These are phyloP conservation scores for Porcisia deanei DNA, from an alignment of 208 protist species.

Conservation along the genomic window DNA sequence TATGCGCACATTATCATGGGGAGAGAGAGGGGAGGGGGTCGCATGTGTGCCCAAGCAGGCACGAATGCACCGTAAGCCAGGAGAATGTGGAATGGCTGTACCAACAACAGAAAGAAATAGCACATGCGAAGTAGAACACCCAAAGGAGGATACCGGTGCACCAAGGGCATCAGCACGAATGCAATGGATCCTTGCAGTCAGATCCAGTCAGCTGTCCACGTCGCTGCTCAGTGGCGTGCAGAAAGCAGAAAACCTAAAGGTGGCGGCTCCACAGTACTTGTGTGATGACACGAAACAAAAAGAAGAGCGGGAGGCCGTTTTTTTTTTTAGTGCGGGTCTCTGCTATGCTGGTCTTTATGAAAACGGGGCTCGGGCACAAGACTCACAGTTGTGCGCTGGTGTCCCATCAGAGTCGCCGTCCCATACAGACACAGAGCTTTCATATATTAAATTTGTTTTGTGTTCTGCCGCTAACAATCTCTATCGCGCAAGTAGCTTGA, in stretches of 20 bases:
- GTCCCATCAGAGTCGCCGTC: background rate
- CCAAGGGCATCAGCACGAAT: background rate
- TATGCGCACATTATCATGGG: background rate
- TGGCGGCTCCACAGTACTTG: background rate
- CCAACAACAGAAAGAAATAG: background rate
- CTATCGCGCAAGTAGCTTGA: background rate
- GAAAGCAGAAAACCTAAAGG: background rate
- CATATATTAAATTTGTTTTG: constrained; percentile 9
- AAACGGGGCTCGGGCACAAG: no score
- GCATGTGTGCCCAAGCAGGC: background rate
- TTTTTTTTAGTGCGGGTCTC: background rate
- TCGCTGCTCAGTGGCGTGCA: background rate
- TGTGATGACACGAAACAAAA: background rate
- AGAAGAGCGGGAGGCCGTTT: background rate
- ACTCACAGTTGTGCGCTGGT: background rate
- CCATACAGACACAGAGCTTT: background rate
- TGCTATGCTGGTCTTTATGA: no score
- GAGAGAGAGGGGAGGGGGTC: no score
- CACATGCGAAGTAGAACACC: background rate
- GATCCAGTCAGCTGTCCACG: background rate
- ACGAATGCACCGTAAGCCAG: background rate
- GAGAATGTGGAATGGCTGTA: background rate
- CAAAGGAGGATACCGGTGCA: background rate
- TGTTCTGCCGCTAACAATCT: background rate
- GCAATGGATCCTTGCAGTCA: background rate